Base-by-base conservation (phyloP, 1,139 yeast genomes). In the Hemisphaericaspora lyxosophila region DNA sequence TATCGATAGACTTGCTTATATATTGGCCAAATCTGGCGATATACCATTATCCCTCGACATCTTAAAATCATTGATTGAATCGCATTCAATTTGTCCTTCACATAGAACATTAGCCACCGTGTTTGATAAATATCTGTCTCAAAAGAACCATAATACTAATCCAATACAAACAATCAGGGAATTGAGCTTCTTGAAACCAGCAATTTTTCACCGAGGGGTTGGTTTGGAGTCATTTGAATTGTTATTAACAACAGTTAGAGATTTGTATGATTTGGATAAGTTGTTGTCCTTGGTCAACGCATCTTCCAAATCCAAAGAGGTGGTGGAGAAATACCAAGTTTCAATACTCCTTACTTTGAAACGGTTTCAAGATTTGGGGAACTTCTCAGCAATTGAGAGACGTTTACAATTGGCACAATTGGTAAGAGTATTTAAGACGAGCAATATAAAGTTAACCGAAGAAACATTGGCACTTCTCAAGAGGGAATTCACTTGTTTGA, bases 201-300 rank as follows among this genome's bases (percentile, higher is more conserved):
- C 56, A 1, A 37, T 70, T 18, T 60, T 60, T 42, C 62, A 61
- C 35, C 44, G 48, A 15, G 47, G 48, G 2, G 36, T 67, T 17
- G 49, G 52, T 16, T 39, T 48, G 0, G 34, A 45, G 2, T 38
- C 55, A 3, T 55, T 63, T 29, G 43, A 47, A 15, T 45, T 63
- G 5, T 40, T 70, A 5, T 45, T 68, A 30, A 41, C 47, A 7
- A 40, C 57, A 2, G 53, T 63, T 5, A 45, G 51, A 14, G 54
- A 54, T 31, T 39, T 47, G 1, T 49, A 47, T 29, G 75, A 70
- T 28, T 51, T 70, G 34, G 59, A 61, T 12, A 63, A 65, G 33
- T 57, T 70, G 27, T 26, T 67, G 3, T 50, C 47, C 19, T 50
- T 62, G 26, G 47, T 42, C 42, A 44, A 39, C 2, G 18, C 23